These are phyloP conservation scores for Rhinocladiella mackenziei DNA, from an alignment of 2,329 filamentous ascomycete genomes.

Conservation along the genomic window DNA sequence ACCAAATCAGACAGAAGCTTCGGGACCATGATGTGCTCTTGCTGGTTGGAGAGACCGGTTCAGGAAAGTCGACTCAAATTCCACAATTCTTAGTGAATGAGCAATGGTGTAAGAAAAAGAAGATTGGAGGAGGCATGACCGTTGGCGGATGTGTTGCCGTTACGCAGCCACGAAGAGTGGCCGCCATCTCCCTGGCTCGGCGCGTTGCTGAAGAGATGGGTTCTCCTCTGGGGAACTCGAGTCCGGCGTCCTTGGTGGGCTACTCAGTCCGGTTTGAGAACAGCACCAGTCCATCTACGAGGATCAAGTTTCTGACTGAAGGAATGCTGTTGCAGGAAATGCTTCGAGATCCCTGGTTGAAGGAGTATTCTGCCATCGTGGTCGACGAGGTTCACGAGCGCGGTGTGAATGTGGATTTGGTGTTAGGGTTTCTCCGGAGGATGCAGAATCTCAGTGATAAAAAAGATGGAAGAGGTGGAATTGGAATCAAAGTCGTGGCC, in stretches of 20 bases:
- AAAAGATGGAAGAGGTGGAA: conserved; percentile 57
- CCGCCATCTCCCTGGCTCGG: conserved; percentile 83
- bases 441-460: conserved; percentile 50
- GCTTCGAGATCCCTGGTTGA: conserved; percentile 74
- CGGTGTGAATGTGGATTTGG: conserved; percentile 87
- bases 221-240: conserved; percentile 54
- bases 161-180: conserved; percentile 89
- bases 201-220: conserved; percentile 84
- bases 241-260: conserved; percentile 65
- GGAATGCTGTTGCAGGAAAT: conserved; percentile 96
- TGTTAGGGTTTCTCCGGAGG: conserved; percentile 81
- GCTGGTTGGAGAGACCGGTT: conserved; percentile 89
- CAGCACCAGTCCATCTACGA: conserved; percentile 72
- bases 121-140: conserved; percentile 25
- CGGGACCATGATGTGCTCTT: conserved; percentile 69
- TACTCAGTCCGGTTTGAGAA: conserved; percentile 96
- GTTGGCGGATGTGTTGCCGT: conserved; percentile 83
- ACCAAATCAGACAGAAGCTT: conserved; percentile 64
- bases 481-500: conserved; percentile 80
- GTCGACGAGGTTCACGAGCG: conserved; percentile 97
- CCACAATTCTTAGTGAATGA: conserved; percentile 82
- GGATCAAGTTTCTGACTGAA: conserved; percentile 91
- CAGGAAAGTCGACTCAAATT: conserved; percentile 93
- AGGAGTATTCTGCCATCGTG: conserved; percentile 81
- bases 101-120: conserved; percentile 64